Evolutionary conservation across 306 rosid genomes (phyloP).

Genomic region (Delonix regia): DNA sequence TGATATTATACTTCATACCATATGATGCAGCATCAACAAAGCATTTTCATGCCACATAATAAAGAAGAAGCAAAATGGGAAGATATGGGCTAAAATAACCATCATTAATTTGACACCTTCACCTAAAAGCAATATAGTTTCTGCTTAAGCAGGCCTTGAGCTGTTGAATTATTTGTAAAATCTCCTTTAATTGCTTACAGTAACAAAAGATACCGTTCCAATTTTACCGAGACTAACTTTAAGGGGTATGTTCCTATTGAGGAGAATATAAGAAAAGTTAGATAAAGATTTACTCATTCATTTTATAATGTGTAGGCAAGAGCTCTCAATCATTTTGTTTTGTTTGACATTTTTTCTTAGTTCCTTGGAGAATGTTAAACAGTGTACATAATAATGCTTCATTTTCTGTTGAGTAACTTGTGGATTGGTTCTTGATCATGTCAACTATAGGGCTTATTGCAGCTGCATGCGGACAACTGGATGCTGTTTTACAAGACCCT

Average conservation of each 20-base stretch:
- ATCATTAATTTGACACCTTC: not conserved
- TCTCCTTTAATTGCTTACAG: no score
- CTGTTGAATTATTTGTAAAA: not conserved
- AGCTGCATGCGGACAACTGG: constrained; percentile 79
- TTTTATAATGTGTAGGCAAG: not conserved
- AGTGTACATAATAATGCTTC: not conserved
- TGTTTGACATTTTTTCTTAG: no score
- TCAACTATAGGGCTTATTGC: constrained; percentile 70
- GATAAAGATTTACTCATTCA: no score
- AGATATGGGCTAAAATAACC: not conserved
- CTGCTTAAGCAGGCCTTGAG: constrained; percentile 10
- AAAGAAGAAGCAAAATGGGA: not conserved
- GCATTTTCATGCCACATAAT: not conserved
- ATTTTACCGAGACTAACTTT: not conserved
- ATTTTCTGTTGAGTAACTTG: constrained; percentile 9
- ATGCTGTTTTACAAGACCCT: constrained; percentile 48
- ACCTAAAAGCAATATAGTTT: not conserved
- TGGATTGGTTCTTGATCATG: constrained; percentile 15
- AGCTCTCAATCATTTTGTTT: not conserved
- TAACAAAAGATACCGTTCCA: not conserved
- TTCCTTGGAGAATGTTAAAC: not conserved
- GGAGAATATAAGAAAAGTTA: not conserved
- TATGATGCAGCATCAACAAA: not conserved
- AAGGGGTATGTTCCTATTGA: not conserved
- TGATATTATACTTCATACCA: not conserved